Base-by-base conservation (phyloP, 169 alveolate species). In the Sarcocystis neurona region DNA sequence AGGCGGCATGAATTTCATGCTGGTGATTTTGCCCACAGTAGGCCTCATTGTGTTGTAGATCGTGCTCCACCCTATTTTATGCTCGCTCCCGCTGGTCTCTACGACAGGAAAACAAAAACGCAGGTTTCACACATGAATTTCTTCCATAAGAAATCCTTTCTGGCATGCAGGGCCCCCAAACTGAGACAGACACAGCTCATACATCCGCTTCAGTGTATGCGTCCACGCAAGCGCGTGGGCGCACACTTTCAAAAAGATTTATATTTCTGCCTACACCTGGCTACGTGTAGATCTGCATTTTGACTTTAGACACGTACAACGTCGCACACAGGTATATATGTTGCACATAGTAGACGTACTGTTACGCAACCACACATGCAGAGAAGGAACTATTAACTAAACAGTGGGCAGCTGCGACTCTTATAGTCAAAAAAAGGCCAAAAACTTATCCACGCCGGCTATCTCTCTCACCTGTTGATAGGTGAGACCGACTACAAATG, bases 41-140 rank as follows among this genome's bases (percentile, higher is more conserved):
- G 96, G 97, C 79, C 98, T 94, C 94, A 97, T 92, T n/a, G 97
- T 90, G 91, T 94, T 96, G 92, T 95, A 94, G 68, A 97, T 97
- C 56, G 99, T 95, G 27, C 98, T 97, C 98, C 99, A 96, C 91
- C 99, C 96, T 85, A 96, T 93, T 89, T 94, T 92, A 92, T 94
- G 92, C 95, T 94, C 92, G 94, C 97, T 90, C 92, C 94, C 91
- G 94, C 96, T 72, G 47, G 98, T 90, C 92, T 96, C 94, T 92
- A 96, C 87, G 87, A 85, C 63, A 84, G 90, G 66, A 70, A 88
- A 32, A 0, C 48, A 4, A 32, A 18, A 66, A 34, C 10, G 30
- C 39, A 27, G 15, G n/a, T 15, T 27, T 6, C 77, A 66, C 39
- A 66, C 41, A 66, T 12, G 39, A 66, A 15, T 6, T 12, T 66